Base-by-base conservation (phyloP, 371 early-diverging fungal genomes). In the Saksenaea vasiformis region DNA sequence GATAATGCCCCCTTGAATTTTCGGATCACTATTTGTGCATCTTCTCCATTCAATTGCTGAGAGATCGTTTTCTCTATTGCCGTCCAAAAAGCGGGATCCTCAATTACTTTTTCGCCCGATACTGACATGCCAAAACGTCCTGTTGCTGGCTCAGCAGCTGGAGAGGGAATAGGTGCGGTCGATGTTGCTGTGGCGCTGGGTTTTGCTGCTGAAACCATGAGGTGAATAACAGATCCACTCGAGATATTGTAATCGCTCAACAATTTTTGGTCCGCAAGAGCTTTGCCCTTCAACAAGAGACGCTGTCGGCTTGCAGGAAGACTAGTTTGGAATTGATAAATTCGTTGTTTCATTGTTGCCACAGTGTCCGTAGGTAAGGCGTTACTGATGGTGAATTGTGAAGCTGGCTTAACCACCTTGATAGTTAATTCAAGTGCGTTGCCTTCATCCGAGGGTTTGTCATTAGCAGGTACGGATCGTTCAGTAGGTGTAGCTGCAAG, bases 221-320 rank as follows among this genome's bases (percentile, higher is more conserved):
- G 70, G 64, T 86, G 85, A 4, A 89, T 61, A 10, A 72, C 64
- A 3, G 79, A 71, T 19, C 73, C 85, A 31, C 81, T 61, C 7
- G 65, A 54, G 28, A 89, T 44, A 14, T 68, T 69, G 57, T 84
- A 82, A 27, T 89, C 87, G 17, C 58, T 64, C 59, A 89, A 60
- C 13, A 69, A 65, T 68, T 87, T 85, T 60, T 67, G 76, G 60
- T 89, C 89, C 8, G 75, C 59, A 54, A 89, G 72, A 11, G 82
- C 83, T 63, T 89, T 89, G 35, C 89, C 89, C 65, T 85, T 87
- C 22, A 87, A 71, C 36, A 89, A 74, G 36, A 89, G 71, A 22
- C 86, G 82, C 58, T 89, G 89, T 27, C 77, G 78, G 8, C 63
- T 64, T 11, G 71, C 71, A 7, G 80, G 65, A 35, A 70, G 41